Evolutionary conservation across 768 basidiomycete genomes (phyloP).

Genomic region (Agrocybe praecox): DNA sequence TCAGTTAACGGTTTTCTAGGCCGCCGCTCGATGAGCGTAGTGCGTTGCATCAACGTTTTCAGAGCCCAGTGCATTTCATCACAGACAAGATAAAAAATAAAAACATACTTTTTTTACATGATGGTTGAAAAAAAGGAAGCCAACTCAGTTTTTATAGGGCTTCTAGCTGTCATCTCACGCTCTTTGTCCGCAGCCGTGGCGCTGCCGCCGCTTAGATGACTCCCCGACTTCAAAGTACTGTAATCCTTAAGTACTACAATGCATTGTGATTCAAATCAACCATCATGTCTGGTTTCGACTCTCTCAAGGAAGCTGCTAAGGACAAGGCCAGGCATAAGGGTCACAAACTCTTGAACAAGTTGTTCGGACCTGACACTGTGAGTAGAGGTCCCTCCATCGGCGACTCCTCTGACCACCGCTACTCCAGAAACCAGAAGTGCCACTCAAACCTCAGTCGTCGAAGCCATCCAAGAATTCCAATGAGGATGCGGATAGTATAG

Average conservation of each 20-base stretch:
- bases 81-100: background rate
- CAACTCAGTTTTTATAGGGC: background rate
- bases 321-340: slow-evolving; percentile 1
- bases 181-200: background rate
- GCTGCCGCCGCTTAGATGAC: background rate
- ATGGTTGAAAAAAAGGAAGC: background rate
- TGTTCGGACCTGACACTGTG: background rate
- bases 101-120: background rate
- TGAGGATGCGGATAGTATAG: slow-evolving; percentile 15
- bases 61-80: slow-evolving; percentile 71
- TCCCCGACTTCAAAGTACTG: too few relatives aligned
- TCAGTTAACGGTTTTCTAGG: slow-evolving; percentile 59
- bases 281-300: background rate
- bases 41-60: slow-evolving; percentile 47
- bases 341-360: background rate
- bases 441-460: slow-evolving; percentile 12
- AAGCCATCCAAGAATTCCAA: background rate
- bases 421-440: slow-evolving; percentile 15
- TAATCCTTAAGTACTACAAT: too few relatives aligned
- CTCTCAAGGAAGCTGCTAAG: background rate
- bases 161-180: background rate
- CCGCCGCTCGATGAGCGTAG: slow-evolving; percentile 51
- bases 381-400: background rate
- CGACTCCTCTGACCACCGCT: background rate
- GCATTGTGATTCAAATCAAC: too few relatives aligned